Evolutionary conservation across 305 asterid species (phyloP).

Genomic region (Solanum chacoense): DNA sequence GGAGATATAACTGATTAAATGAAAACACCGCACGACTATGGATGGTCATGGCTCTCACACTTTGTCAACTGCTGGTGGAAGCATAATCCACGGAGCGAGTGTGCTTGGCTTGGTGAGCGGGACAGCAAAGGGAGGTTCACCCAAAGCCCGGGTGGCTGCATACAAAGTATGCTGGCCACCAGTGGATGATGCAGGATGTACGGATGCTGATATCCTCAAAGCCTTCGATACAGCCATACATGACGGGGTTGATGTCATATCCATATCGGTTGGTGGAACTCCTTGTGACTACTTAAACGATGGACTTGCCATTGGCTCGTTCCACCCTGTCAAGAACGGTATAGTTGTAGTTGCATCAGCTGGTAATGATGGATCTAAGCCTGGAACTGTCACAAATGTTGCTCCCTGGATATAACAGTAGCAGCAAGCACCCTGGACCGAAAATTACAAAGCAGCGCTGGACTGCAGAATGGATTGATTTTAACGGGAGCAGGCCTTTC

Average conservation of each 20-base stretch:
- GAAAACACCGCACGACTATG: slow-evolving; percentile 26
- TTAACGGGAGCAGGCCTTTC: slow-evolving; percentile 39
- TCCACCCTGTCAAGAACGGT: slow-evolving; percentile 46
- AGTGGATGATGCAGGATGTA: slow-evolving; percentile 16
- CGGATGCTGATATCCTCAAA: slow-evolving; percentile 36
- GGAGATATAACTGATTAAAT: slow-evolving; percentile 5
- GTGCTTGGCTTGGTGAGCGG: slow-evolving; percentile 46
- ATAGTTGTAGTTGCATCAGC: slow-evolving; percentile 44
- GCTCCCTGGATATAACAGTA: slow-evolving; percentile 69
- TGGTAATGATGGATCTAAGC: slow-evolving; percentile 37
- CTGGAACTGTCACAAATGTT: slow-evolving; percentile 28
- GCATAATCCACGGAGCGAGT: slow-evolving; percentile 40
- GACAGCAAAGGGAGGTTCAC: slow-evolving; percentile 71
- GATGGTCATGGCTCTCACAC: slow-evolving; percentile 68
- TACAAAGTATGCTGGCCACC: slow-evolving; percentile 50
- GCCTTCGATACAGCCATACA: slow-evolving; percentile 42
- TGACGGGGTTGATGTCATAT: slow-evolving; percentile 57
- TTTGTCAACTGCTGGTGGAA: slow-evolving; percentile 60
- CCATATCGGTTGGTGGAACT: slow-evolving; percentile 37
- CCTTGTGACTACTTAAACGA: slow-evolving; percentile 21
- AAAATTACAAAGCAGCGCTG: slow-evolving; percentile 15
- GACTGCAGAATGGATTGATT: slow-evolving; percentile 19
- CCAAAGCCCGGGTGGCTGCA: slow-evolving; percentile 44
- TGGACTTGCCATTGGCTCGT: slow-evolving; percentile 38
- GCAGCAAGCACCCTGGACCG: slow-evolving; percentile 60